Conservation (phyloP, 768 basidiomycete species). For the Leccinum obscurum region DNA sequence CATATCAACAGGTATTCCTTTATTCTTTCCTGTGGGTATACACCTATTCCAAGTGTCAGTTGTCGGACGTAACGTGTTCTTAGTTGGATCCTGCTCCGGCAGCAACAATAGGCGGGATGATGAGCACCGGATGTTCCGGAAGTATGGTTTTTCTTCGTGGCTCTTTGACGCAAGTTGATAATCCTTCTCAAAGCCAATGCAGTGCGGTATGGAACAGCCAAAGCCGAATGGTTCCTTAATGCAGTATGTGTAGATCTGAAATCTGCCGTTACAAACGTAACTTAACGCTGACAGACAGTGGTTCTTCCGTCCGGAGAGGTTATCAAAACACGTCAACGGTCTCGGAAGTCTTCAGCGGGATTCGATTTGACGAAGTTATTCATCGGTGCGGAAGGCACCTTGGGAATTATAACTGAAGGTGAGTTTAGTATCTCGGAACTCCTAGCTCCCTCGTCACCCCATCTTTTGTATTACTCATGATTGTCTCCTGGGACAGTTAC, state of each 20-base stretch:
- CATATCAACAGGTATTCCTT: conserved; percentile 53
- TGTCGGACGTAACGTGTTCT: neutral
- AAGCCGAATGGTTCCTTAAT: conserved; percentile 89
- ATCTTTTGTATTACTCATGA: neutral
- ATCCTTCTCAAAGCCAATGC: conserved; percentile 55
- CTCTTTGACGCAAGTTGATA: conserved; percentile 17
- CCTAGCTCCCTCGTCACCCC: neutral
- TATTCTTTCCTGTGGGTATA: conserved; percentile 76
- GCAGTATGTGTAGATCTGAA: conserved; percentile 45
- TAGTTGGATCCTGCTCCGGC: conserved; percentile 77
- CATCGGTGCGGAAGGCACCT: conserved; percentile 78
- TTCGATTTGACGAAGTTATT: conserved; percentile 86
- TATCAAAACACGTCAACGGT: conserved; percentile 80
- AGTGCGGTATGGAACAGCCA: conserved; percentile 86
- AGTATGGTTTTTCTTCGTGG: conserved; percentile 44
- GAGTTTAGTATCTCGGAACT: neutral
- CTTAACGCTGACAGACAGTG: conserved; percentile 56
- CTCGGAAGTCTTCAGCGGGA: conserved; percentile 85
- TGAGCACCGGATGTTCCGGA: conserved; percentile 84
- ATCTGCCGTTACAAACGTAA: neutral
- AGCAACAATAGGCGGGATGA: conserved; percentile 85
- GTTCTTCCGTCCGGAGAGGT: conserved; percentile 88
- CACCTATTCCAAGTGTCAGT: neutral
- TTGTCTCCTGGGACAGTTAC: conserved; percentile 50
- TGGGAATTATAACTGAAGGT: conserved; percentile 91